phyloP scores from a whole-genome alignment of 2,329 filamentous ascomycete species.

The Botryotinia globosa region DNA sequence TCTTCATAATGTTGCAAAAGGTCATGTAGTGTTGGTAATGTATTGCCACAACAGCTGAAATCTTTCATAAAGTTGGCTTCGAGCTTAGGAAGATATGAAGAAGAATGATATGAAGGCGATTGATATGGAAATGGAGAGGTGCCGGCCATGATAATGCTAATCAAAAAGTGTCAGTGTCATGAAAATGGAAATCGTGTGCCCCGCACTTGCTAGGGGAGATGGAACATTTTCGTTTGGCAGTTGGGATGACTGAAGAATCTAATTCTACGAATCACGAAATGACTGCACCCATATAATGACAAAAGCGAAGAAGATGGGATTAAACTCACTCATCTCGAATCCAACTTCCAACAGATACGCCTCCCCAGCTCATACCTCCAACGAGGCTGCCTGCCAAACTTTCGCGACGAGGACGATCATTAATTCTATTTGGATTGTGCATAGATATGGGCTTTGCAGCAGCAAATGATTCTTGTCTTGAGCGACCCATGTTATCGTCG shows the following conservation, averaged over 20 bases:
- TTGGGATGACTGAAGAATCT: background rate
- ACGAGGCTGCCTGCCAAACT: conserved; percentile 63
- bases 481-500: conserved; percentile 49
- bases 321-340: conserved; percentile 92
- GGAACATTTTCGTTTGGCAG: background rate
- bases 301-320: background rate
- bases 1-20: conserved; percentile 96
- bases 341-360: conserved; percentile 92
- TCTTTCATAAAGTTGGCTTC: conserved; percentile 98
- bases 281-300: background rate
- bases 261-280: background rate
- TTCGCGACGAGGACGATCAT: conserved; percentile 58
- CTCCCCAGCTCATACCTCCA: conserved; percentile 95
- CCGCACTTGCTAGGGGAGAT: background rate
- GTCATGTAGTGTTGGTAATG: conserved; percentile 87
- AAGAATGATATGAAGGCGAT: conserved; percentile 95
- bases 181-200: conserved; percentile 1
- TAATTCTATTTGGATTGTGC: conserved; percentile 59
- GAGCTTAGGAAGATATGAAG: conserved; percentile 91
- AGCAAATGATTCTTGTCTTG: conserved; percentile 62
- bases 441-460: conserved; percentile 66
- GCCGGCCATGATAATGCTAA: conserved; percentile 89
- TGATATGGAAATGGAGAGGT: conserved; percentile 89
- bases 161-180: conserved; percentile 29
- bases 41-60: conserved; percentile 91